Evolutionary conservation across 768 basidiomycete species (phyloP).

Genomic region (Gyrodon lividus): DNA sequence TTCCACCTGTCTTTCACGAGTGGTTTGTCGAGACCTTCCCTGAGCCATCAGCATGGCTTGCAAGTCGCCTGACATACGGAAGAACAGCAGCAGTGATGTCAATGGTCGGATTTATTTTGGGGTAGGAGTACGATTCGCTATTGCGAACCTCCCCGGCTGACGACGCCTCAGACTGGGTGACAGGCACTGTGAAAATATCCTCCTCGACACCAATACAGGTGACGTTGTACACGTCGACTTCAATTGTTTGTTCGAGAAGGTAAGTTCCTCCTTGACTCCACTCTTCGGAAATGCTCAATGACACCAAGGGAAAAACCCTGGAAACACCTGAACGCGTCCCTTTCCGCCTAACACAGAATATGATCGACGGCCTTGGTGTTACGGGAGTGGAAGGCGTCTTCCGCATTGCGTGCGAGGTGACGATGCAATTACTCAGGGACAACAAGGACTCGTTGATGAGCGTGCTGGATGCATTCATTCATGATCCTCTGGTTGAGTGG

Average conservation of each 20-base stretch:
- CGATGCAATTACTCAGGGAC: slow-evolving; percentile 79
- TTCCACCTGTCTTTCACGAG: slow-evolving; percentile 87
- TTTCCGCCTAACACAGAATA: slow-evolving; percentile 91
- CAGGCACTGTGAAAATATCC: slow-evolving; percentile 93
- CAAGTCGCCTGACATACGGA: slow-evolving; percentile 80
- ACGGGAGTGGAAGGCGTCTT: slow-evolving; percentile 94
- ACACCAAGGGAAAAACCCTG: slow-evolving; percentile 65
- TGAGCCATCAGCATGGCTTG: slow-evolving; percentile 93
- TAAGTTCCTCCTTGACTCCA: slow-evolving; percentile 25
- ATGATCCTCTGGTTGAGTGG: slow-evolving; percentile 97
- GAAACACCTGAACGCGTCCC: slow-evolving; percentile 91
- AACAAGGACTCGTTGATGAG: slow-evolving; percentile 94
- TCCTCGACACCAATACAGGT: slow-evolving; percentile 84
- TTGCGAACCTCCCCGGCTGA: neutral
- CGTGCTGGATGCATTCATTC: slow-evolving; percentile 94
- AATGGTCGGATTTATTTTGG: slow-evolving; percentile 96
- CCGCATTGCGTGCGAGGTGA: slow-evolving; percentile 88
- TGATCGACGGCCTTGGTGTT: slow-evolving; percentile 90
- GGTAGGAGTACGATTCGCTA: slow-evolving; percentile 43
- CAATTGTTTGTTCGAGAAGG: slow-evolving; percentile 97
- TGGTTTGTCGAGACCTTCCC: slow-evolving; percentile 99
- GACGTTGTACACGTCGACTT: slow-evolving; percentile 97
- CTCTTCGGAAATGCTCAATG: neutral
- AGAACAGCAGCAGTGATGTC: slow-evolving; percentile 96
- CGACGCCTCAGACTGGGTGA: slow-evolving; percentile 77